Conservation (phyloP, 148 eudicot species). For the Fallopia convolvulus region DNA sequence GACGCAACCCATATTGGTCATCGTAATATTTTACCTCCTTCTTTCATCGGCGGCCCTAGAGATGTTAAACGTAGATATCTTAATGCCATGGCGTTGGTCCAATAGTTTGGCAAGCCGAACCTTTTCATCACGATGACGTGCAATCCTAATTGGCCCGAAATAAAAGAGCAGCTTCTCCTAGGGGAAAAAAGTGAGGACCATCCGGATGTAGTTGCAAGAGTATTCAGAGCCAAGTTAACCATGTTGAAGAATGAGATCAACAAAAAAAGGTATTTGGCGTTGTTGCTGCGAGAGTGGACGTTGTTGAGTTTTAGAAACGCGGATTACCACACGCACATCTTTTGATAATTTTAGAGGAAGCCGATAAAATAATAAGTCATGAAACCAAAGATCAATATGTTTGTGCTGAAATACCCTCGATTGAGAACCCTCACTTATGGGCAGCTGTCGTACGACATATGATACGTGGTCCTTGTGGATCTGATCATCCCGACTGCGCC, state of each 20-base stretch:
- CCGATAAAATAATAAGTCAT: not conserved
- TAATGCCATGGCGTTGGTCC: not conserved
- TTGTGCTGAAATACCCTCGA: not conserved
- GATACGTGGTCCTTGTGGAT: not conserved
- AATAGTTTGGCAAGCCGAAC: not conserved
- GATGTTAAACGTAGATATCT: not conserved
- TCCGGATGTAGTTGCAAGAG: not conserved
- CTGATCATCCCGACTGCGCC: no score
- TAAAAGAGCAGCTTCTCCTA: not conserved
- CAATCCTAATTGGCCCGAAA: not conserved
- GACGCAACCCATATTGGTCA: not conserved
- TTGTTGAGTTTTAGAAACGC: not conserved
- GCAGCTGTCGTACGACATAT: not conserved
- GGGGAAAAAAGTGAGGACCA: not conserved
- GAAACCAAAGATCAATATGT: not conserved
- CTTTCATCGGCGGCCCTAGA: not conserved
- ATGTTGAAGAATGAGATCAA: not conserved
- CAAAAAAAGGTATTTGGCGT: not conserved
- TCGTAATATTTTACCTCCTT: not conserved
- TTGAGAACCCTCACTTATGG: not conserved
- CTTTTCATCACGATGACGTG: not conserved
- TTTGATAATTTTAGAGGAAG: not conserved
- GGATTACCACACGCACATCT: not conserved
- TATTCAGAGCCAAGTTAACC: not conserved
- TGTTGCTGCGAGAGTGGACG: not conserved